These are phyloP conservation scores for Teunomyces cretensis DNA, from an alignment of 805 yeast species.

Conservation along the genomic window DNA sequence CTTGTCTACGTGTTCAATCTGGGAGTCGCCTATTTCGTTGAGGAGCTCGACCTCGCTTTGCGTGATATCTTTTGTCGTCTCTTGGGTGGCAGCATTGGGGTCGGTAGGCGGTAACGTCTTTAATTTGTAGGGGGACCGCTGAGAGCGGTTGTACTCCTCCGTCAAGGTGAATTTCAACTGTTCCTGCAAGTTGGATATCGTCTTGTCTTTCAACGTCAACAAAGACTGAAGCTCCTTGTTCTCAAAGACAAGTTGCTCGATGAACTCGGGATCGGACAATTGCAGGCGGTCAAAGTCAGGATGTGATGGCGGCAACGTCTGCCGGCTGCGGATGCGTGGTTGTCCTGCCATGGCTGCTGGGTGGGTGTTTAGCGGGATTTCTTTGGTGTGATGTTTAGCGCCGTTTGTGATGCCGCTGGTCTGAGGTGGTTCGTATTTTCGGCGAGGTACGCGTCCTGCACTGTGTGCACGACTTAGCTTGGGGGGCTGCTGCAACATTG, in stretches of 20 bases:
- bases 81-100: neutral
- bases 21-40: neutral
- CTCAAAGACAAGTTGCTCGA: conserved; percentile 36
- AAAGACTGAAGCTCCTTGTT: conserved; percentile 32
- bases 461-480: neutral
- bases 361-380: neutral
- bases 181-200: conserved; percentile 7
- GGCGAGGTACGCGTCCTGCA: conserved; percentile 1
- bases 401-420: neutral
- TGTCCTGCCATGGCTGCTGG: neutral
- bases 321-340: conserved; percentile 4
- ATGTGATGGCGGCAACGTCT: conserved; percentile 29
- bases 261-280: conserved; percentile 29
- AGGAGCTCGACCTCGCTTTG: conserved; percentile 1
- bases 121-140: neutral
- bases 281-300: conserved; percentile 33
- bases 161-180: conserved; percentile 1
- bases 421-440: neutral
- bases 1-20: neutral
- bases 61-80: conserved; percentile 1
- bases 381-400: neutral
- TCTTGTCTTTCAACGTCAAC: conserved; percentile 6
- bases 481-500: no score
- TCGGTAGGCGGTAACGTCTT: neutral
- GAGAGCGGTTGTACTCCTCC: conserved; percentile 1